Evolutionary conservation across 108 stramenopile species (phyloP).

Genomic region (Fragilaria radians): DNA sequence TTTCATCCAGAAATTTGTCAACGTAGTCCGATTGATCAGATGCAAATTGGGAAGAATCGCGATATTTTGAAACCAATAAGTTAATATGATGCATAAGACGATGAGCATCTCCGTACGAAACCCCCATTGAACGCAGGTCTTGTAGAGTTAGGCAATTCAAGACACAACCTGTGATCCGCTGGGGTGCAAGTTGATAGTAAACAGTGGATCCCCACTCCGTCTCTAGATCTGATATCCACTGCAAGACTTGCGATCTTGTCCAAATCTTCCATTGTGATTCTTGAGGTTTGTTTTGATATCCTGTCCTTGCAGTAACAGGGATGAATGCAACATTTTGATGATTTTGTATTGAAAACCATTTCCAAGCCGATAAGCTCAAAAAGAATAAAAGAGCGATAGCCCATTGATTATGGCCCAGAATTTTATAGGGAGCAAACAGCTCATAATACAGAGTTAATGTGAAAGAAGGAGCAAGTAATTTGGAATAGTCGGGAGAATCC

Average conservation of each 20-base stretch:
- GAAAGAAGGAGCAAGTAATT: neutral
- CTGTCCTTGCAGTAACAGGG: neutral
- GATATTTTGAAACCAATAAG: neutral
- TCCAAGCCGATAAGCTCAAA: neutral
- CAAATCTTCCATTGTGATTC: neutral
- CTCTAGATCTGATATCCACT: neutral
- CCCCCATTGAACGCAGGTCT: constrained; percentile 1
- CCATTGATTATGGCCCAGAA: neutral
- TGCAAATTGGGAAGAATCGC: neutral
- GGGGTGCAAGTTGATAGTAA: neutral
- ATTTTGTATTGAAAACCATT: neutral
- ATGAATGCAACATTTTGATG: neutral
- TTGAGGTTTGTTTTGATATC: neutral
- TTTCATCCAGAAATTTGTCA: neutral
- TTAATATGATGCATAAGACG: constrained; percentile 1
- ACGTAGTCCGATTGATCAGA: neutral
- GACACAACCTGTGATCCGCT: neutral
- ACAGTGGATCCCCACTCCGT: neutral
- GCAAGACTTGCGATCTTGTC: constrained; percentile 1
- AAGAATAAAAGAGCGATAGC: neutral
- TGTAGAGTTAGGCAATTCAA: neutral
- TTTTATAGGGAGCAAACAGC: neutral
- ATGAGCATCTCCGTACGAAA: neutral
- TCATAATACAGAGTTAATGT: neutral
- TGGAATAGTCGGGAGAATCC: neutral